Conservation (phyloP, 345 rosid species). For the Bruguiera gymnorhiza region DNA sequence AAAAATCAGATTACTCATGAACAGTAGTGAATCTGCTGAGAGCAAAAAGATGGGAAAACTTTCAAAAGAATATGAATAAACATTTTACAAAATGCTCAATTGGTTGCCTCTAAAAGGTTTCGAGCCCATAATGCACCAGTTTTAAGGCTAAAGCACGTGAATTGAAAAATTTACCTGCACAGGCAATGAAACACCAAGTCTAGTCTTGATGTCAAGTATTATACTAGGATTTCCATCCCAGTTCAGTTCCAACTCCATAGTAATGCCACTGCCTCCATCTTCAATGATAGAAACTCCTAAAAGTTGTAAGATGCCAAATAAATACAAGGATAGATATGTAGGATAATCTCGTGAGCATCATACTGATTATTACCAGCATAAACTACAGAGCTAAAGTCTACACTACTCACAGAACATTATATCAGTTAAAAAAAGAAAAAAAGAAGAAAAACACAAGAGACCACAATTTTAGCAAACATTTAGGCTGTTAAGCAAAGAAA, state of each 20-base stretch:
- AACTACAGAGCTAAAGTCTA: neutral
- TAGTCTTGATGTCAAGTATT: slow-evolving; percentile 33
- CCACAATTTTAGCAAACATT: neutral
- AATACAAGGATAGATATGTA: neutral
- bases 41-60: no score
- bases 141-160: neutral
- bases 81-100: no score
- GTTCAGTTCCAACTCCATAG: slow-evolving; percentile 40
- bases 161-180: slow-evolving; percentile 28
- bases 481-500: neutral
- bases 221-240: slow-evolving; percentile 41
- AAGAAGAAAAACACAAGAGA: neutral
- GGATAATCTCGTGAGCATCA: neutral
- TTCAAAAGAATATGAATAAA: no score
- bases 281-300: slow-evolving; percentile 33
- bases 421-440: neutral
- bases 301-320: slow-evolving; percentile 7
- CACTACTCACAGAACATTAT: no score
- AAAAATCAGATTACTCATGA: no score
- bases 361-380: neutral
- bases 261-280: slow-evolving; percentile 25
- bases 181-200: slow-evolving; percentile 33
- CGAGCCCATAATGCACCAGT: no score
- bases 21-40: no score
- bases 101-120: no score